Percentiles rank a stretch among this genome's conserved stretches.
phyloP scores from a whole-genome alignment of 257 asterid species.

The Solanum dulcamara region DNA sequence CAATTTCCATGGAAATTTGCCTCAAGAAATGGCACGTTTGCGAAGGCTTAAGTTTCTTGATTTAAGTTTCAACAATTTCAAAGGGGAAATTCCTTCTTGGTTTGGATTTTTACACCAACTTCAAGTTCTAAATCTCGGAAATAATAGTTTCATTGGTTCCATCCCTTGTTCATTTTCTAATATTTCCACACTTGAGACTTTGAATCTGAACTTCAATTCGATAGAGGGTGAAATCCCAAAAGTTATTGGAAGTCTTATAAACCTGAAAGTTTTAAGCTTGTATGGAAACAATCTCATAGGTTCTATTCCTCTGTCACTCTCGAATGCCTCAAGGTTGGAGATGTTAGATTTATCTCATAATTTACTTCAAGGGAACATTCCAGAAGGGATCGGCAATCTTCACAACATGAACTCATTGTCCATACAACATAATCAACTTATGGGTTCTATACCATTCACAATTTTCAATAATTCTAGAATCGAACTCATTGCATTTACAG shows the following conservation, averaged over 20 bases:
- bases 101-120: not conserved
- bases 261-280: not conserved
- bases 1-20: not conserved
- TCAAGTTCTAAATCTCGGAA: not conserved
- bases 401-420: not conserved
- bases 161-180: not conserved
- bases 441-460: not conserved
- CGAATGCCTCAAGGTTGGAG: not conserved
- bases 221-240: not conserved
- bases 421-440: not conserved
- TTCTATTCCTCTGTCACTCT: not conserved
- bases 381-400: not conserved
- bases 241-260: not conserved
- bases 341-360: not conserved
- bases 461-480: not conserved
- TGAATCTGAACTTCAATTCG: not conserved
- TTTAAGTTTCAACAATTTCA: not conserved
- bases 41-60: not conserved
- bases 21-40: not conserved
- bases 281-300: not conserved
- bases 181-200: not conserved
- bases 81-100: not conserved
- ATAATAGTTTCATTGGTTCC: not conserved
- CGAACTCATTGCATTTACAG: no score
- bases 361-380: not conserved